These are phyloP conservation scores for Nicotiana benthamiana DNA, from an alignment of 257 asterid species.

Conservation along the genomic window DNA sequence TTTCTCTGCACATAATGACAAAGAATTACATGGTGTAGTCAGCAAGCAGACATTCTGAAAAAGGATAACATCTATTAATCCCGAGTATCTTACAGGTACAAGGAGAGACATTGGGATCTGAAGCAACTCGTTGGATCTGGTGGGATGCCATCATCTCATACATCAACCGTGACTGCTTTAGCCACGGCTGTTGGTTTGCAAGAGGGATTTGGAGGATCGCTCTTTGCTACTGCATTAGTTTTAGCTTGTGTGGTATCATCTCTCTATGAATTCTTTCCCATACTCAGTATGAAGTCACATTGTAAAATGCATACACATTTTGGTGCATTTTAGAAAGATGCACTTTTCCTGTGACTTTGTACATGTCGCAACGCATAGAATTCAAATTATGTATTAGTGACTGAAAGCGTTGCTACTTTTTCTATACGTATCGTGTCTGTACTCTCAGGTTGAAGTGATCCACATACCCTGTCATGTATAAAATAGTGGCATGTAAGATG, in stretches of 20 bases:
- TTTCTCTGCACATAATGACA: neutral
- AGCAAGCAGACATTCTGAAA: neutral
- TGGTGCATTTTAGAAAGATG: neutral
- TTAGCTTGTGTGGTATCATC: conserved; percentile 80
- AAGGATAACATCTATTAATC: conserved; percentile 1
- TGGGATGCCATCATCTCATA: conserved; percentile 99
- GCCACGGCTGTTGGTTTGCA: conserved; percentile 72
- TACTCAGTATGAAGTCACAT: neutral
- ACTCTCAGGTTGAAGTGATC: neutral
- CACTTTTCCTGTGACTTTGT: too few species aligned
- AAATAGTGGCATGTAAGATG: neutral
- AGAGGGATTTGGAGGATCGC: conserved; percentile 83
- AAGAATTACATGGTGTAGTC: neutral
- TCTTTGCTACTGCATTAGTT: conserved; percentile 57
- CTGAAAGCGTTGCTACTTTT: too few species aligned
- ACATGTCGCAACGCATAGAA: too few species aligned
- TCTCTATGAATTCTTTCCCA: neutral
- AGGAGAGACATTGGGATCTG: conserved; percentile 72
- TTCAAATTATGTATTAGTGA: too few species aligned
- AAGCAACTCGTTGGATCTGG: conserved; percentile 84
- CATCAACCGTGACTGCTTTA: conserved; percentile 88
- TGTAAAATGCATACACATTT: neutral
- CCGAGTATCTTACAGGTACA: conserved; percentile 67
- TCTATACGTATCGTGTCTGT: too few species aligned
- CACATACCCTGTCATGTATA: neutral